phyloP scores from a whole-genome alignment of 2,329 filamentous ascomycete species.

The Diaporthe nobilis region DNA sequence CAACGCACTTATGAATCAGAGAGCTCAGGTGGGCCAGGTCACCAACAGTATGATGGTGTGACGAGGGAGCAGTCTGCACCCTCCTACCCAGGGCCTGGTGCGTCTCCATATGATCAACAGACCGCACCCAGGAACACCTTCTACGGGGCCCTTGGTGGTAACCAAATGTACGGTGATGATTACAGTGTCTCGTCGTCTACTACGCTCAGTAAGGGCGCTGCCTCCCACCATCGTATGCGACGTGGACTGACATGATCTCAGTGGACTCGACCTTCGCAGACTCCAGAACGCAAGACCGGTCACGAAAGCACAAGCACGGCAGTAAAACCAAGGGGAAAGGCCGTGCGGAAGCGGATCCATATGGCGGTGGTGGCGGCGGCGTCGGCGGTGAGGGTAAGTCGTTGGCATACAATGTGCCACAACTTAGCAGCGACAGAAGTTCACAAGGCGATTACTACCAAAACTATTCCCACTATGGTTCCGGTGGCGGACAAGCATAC shows the following conservation, averaged over 20 bases:
- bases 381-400: background rate
- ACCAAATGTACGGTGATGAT: constrained; percentile 1
- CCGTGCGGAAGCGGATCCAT: constrained; percentile 10
- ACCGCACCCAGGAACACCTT: background rate
- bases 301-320: constrained; percentile 30
- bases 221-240: background rate
- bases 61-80: background rate
- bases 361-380: background rate
- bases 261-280: background rate
- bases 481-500: background rate
- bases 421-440: background rate
- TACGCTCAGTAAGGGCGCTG: background rate
- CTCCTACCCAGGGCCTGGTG: background rate
- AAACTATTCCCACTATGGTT: constrained; percentile 3
- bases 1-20: background rate
- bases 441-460: background rate
- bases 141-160: constrained; percentile 8
- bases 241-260: background rate
- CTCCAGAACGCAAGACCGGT: background rate
- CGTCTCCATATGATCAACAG: background rate
- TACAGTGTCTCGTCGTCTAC: background rate
- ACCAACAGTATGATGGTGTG: constrained; percentile 13
- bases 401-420: background rate
- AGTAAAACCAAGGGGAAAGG: constrained; percentile 23
- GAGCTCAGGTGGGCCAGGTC: background rate